Conservation (phyloP, 1,284 basidiomycete genomes). For the Termitomyces sp. region DNA sequence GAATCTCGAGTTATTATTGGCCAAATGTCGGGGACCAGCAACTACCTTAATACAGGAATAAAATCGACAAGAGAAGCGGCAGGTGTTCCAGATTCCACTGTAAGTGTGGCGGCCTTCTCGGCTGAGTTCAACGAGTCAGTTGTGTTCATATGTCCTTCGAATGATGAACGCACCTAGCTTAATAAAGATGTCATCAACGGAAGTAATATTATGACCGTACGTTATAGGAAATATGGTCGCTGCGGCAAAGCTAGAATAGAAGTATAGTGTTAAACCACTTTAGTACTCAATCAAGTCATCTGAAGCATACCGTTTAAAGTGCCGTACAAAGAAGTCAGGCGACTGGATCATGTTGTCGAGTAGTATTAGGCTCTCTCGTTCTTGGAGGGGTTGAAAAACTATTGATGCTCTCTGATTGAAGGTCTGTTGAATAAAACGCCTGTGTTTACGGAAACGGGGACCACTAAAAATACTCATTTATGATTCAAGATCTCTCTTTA, state of each 20-base stretch:
- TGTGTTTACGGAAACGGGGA: constrained; percentile 44
- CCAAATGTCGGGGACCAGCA: neutral
- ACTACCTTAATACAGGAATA: constrained; percentile 43
- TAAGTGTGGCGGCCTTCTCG: constrained; percentile 42
- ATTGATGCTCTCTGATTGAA: constrained; percentile 39
- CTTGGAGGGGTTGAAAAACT: constrained; percentile 35
- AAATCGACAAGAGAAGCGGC: constrained; percentile 53
- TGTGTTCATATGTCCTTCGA: constrained; percentile 8
- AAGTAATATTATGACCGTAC: constrained; percentile 39
- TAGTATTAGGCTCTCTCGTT: constrained; percentile 34
- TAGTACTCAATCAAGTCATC: neutral
- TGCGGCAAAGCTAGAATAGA: constrained; percentile 35
- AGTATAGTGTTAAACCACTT: neutral
- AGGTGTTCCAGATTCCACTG: constrained; percentile 45
- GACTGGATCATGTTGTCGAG: constrained; percentile 32
- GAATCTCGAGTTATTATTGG: neutral
- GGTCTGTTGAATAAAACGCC: constrained; percentile 42
- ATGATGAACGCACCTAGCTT: constrained; percentile 28
- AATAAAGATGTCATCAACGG: constrained; percentile 37
- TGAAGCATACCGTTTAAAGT: constrained; percentile 34
- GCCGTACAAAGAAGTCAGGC: constrained; percentile 35
- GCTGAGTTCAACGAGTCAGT: constrained; percentile 24
- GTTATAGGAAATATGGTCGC: constrained; percentile 43
- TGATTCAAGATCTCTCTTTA: neutral
- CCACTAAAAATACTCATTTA: constrained; percentile 26